A percentile compares a stretch with the other conserved stretches of the same genome.
These are phyloP conservation scores for Leccinum huronense DNA, from an alignment of 1,284 basidiomycete species.

Conservation along the genomic window DNA sequence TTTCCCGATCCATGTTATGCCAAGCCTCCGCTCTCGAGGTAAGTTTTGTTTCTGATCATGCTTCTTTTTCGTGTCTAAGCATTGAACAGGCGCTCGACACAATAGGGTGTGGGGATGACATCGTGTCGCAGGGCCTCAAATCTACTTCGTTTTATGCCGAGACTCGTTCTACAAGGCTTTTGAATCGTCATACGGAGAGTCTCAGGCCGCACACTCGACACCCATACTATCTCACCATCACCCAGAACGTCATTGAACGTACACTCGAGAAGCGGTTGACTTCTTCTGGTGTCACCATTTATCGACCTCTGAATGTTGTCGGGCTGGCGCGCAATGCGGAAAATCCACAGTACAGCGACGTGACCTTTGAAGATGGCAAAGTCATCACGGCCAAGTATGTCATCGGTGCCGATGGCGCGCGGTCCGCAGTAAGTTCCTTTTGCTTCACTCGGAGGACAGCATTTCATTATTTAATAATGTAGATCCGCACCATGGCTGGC, in stretches of 20 bases:
- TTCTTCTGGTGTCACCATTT: conserved; percentile 24
- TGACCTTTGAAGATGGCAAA: conserved; percentile 50
- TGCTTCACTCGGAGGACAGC: too few relatives aligned
- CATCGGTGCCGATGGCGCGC: conserved; percentile 10
- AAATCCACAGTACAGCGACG: conserved; percentile 35
- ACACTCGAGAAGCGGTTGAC: conserved; percentile 40
- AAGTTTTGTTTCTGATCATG: not conserved
- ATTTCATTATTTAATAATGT: not conserved
- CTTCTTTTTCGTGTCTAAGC: not conserved
- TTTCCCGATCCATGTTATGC: not conserved
- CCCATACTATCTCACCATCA: conserved; percentile 42
- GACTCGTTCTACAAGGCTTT: not conserved
- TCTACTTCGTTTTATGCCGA: conserved; percentile 8
- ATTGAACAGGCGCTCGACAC: not conserved
- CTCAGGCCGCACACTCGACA: conserved; percentile 31
- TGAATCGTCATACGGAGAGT: not conserved
- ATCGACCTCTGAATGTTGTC: conserved; percentile 28
- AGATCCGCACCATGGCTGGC: conserved; percentile 24
- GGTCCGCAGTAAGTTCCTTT: conserved; percentile 47
- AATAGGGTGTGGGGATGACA: conserved; percentile 2
- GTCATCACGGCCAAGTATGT: conserved; percentile 45
- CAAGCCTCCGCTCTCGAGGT: not conserved
- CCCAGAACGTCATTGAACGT: conserved; percentile 50
- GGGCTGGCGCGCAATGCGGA: conserved; percentile 32
- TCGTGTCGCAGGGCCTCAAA: conserved; percentile 42